Conservation (phyloP, 768 basidiomycete species). For the Vararia minispora region DNA sequence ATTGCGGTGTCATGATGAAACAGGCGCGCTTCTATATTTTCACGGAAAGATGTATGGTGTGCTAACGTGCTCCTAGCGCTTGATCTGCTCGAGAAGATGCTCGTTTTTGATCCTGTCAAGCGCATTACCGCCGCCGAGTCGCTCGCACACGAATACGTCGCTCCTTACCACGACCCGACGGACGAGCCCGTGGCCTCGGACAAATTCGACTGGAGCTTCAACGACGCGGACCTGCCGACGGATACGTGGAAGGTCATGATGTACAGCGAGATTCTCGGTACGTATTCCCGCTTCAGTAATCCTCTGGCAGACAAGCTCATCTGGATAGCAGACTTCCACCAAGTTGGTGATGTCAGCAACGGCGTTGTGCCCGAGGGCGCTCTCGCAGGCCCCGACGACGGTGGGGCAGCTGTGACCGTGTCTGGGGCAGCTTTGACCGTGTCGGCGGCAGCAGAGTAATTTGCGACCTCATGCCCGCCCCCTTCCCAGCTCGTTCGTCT, state of each 20-base stretch:
- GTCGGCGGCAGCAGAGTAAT: too few relatives aligned
- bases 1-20: conserved; percentile 76
- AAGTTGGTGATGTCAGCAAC: conserved; percentile 45
- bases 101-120: conserved; percentile 96
- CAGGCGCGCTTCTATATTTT: conserved; percentile 40
- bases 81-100: conserved; percentile 96
- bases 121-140: conserved; percentile 90
- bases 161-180: conserved; percentile 96
- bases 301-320: not conserved
- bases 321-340: conserved; percentile 57
- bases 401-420: too few relatives aligned
- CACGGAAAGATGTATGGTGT: not conserved
- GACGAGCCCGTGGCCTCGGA: conserved; percentile 93
- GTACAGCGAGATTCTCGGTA: conserved; percentile 97
- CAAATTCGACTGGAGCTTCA: conserved; percentile 99
- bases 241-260: conserved; percentile 99
- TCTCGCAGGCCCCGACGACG: conserved; percentile 52
- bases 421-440: too few relatives aligned
- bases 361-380: conserved; percentile 44
- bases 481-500: too few relatives aligned
- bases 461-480: too few relatives aligned
- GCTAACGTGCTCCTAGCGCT: conserved; percentile 42
- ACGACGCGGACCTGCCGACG: conserved; percentile 95
- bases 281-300: conserved; percentile 17
- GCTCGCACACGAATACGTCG: conserved; percentile 88